These are phyloP conservation scores for Pseudocercospora macadamiae DNA, from an alignment of 2,329 filamentous ascomycete genomes.

Conservation along the genomic window DNA sequence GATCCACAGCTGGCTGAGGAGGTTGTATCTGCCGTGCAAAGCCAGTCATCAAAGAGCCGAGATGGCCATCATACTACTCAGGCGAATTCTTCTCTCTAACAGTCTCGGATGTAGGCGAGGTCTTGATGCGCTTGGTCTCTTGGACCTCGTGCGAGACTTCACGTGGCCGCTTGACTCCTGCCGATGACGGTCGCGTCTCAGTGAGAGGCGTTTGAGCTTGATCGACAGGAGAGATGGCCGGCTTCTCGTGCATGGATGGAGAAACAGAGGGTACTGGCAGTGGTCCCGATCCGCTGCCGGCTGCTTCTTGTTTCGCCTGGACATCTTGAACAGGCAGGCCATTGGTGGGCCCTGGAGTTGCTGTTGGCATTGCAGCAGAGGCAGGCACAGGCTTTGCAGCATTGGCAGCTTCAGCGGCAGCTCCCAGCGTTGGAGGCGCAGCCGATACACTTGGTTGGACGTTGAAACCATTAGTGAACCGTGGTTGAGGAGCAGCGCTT, in stretches of 20 bases:
- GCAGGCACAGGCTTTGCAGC: too few species aligned
- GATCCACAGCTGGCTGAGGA: not conserved
- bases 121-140: constrained; percentile 19
- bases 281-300: too few species aligned
- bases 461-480: too few species aligned
- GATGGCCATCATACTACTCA: constrained; percentile 7
- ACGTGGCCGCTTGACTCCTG: constrained; percentile 17
- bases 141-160: constrained; percentile 9
- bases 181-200: not conserved
- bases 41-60: constrained; percentile 5
- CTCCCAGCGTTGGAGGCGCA: too few species aligned
- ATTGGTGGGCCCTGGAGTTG: too few species aligned
- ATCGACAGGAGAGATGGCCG: not conserved
- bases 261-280: too few species aligned
- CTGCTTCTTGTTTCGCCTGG: too few species aligned
- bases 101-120: not conserved
- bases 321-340: too few species aligned
- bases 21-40: constrained; percentile 7
- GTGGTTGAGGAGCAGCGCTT: not conserved
- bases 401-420: too few species aligned
- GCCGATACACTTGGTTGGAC: too few species aligned
- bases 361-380: too few species aligned
- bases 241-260: not conserved
- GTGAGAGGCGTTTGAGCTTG: not conserved
- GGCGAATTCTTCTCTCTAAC: not conserved